Percentiles rank a stretch among this genome's conserved stretches.
Evolutionary conservation across 176 grass and related monocot species (phyloP).

Genomic region (Musa itinerans): DNA sequence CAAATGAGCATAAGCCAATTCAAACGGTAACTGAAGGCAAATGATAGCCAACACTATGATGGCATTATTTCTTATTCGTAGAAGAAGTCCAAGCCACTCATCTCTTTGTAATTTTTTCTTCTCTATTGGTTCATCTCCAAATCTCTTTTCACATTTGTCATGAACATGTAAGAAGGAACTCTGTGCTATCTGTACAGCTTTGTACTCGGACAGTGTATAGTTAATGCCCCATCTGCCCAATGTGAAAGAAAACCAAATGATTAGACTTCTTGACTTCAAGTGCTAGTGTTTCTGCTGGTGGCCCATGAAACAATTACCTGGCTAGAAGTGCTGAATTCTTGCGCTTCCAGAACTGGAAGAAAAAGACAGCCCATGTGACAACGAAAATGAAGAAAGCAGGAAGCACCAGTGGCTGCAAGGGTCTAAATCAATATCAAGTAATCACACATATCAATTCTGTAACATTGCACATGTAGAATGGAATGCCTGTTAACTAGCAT

Average conservation of each 20-base stretch:
- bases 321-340: slow-evolving; percentile 89
- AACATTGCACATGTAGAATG: background rate
- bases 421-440: slow-evolving; percentile 33
- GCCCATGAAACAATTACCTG: slow-evolving; percentile 30
- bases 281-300: background rate
- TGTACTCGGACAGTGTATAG: slow-evolving; percentile 78
- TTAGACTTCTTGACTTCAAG: slow-evolving; percentile 3
- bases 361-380: slow-evolving; percentile 86
- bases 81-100: slow-evolving; percentile 78
- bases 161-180: slow-evolving; percentile 21
- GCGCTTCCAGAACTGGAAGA: slow-evolving; percentile 98
- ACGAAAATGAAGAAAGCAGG: slow-evolving; percentile 91
- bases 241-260: slow-evolving; percentile 9
- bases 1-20: slow-evolving; percentile 94
- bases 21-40: slow-evolving; percentile 92
- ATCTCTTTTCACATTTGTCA: slow-evolving; percentile 37
- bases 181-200: slow-evolving; percentile 51
- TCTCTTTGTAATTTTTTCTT: slow-evolving; percentile 79
- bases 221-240: slow-evolving; percentile 84
- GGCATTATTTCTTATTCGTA: slow-evolving; percentile 81
- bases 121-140: slow-evolving; percentile 40
- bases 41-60: slow-evolving; percentile 88
- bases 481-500: background rate
- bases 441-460: slow-evolving; percentile 20
- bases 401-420: slow-evolving; percentile 84